Evolutionary conservation across 768 basidiomycete species (phyloP), one percentile per base, ranked within the genome.

Genomic region (Tylopilus felleus): DNA sequence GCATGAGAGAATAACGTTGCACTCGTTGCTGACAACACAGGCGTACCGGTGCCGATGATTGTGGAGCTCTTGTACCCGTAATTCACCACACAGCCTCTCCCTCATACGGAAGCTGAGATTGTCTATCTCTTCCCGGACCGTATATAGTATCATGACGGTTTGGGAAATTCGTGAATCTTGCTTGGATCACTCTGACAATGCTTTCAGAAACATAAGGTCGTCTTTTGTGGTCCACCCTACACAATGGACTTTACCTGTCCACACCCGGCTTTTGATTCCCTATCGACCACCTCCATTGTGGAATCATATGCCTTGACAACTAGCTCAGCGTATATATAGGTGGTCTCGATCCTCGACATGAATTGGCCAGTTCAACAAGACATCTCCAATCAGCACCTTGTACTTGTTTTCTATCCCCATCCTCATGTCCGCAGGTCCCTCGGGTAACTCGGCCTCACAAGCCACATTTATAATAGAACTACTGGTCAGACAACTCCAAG

Each of bases 251-350:
- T 14, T n/a, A 19, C 29, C n/a, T 31, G 28, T 4, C 17, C 8
- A 16, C 40, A 22, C 6, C 40, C 12, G 0, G 56, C 49, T 47
- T 47, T 50, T 17, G 42, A 4, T 8, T 48, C 5, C 14, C 21
- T 28, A 44, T 59, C 49, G 51, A 49, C 19, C 43, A 22, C 22
- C 38, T 47, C 31, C 10, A 25, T 47, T 7, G 25, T 27, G 25
- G 25, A 27, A 27, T 27, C 7, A 27, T 27, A 25, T 29, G 41
- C 41, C 46, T 40, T 45, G 38, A 59, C 56, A 12, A 9, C 16
- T 5, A 17, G 8, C 9, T 47, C 56, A n/a, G 31, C 1, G 14
- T 44, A 60, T 55, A 63, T n/a, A n/a, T n/a, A n/a, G 63, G n/a
- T 16, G 13, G 13, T 8, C n/a, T 19, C 23, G n/a, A 9, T 44